Evolutionary conservation across 148 eudicot genomes (phyloP), one percentile per base, ranked within the genome.

Genomic region (Salicornia ramosissima): DNA sequence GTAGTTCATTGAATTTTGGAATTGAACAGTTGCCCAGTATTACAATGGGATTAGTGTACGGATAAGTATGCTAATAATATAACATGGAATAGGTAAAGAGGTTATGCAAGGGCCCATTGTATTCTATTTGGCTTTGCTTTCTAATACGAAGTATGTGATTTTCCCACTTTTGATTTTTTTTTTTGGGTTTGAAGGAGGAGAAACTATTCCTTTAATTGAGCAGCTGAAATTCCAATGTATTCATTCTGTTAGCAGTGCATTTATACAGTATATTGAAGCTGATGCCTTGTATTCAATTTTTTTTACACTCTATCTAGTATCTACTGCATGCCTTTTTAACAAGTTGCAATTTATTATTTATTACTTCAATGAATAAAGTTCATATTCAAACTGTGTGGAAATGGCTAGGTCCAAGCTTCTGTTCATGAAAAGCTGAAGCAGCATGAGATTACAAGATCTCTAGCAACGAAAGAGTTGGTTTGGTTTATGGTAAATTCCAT

Each of bases 401-500:
- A 36, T 74, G 29, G 79, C 59, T 71, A 90, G 97, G 88, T 88
- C 55, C 93, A 92, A 90, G 90, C 70, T 68, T 74, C 72, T 59
- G 90, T 92, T 58, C 85, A 88, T 66, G 91, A 83, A 74, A 86
- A 77, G 73, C 78, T 92, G 80, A 71, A 84, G 81, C 80, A 81
- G 45, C 91, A 92, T 67, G 96, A 92, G 56, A 72, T 90, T 61
- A 87, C 88, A 46, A 85, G 72, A 70, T 73, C 79, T 71, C 84
- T 92, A 74, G 97, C 94, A 22, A 92, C 97, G 49, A 86, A 88
- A 60, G 97, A 92, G 82, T 73, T 92, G 31, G 87, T 88, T 52
- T 92, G 96, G 96, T 92, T 92, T 85, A 74, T 82, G 71, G 97
- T 92, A 83, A 77, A 86, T 84, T 30, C 24, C 71, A 46, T 13